Conservation (phyloP, 768 basidiomycete species). For the Termitomyces sp. region DNA sequence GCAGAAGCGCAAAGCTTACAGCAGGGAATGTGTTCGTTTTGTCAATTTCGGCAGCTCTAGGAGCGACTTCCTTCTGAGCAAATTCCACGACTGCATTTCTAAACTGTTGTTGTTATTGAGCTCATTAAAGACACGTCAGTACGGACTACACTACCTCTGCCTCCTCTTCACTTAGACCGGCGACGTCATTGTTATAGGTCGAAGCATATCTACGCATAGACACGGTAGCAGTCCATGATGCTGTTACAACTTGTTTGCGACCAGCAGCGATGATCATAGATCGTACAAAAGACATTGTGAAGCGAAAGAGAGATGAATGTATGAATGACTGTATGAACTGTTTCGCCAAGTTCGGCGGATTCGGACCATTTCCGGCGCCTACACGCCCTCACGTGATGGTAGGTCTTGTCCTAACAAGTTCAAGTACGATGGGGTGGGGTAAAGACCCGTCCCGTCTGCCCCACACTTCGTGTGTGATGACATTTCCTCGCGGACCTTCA, state of each 20-base stretch:
- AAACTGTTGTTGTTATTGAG: constrained; percentile 46
- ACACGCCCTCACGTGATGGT: background rate
- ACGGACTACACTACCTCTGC: constrained; percentile 51
- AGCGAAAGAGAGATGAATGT: background rate
- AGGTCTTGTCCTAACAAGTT: no score
- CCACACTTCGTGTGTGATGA: no score
- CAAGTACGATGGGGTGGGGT: no score
- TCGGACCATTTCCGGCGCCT: constrained; percentile 15
- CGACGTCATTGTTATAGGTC: constrained; percentile 66
- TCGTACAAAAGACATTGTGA: constrained; percentile 12
- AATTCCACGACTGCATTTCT: constrained; percentile 74
- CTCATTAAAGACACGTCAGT: background rate
- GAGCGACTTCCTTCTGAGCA: constrained; percentile 78
- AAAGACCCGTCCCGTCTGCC: no score
- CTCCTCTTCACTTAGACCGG: constrained; percentile 77
- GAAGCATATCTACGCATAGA: constrained; percentile 35
- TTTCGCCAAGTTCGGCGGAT: background rate
- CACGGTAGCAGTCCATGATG: background rate
- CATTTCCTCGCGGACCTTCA: no score
- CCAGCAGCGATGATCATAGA: constrained; percentile 1
- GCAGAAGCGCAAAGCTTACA: constrained; percentile 32
- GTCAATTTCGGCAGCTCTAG: constrained; percentile 83
- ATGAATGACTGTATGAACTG: background rate
- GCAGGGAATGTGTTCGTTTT: constrained; percentile 75
- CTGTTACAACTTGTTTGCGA: background rate